These are phyloP conservation scores for Neurospora sp. DNA, from an alignment of 495 filamentous ascomycete species.

Conservation along the genomic window DNA sequence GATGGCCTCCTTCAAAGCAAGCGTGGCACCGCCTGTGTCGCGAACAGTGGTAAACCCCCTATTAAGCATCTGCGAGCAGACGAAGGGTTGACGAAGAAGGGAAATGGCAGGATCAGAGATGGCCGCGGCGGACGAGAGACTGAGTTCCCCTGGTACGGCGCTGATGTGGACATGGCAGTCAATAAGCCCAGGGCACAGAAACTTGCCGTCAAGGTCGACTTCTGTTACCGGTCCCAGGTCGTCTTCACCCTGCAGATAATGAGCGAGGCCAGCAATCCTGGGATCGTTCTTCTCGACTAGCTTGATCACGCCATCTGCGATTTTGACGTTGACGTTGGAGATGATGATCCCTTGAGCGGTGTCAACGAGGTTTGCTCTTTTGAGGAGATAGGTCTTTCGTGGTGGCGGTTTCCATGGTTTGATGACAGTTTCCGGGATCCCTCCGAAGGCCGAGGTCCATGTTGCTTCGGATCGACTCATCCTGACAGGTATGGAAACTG, in stretches of 20 bases:
- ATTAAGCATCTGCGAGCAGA: conserved; percentile 36
- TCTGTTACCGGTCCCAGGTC: conserved; percentile 3
- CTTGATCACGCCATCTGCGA: conserved; percentile 18
- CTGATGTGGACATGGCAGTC: conserved; percentile 49
- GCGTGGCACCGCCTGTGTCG: conserved; percentile 42
- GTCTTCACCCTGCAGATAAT: background rate
- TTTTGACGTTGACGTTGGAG: conserved; percentile 15
- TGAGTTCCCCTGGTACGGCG: conserved; percentile 31
- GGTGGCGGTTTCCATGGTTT: conserved; percentile 28
- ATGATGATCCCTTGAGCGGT: conserved; percentile 18
- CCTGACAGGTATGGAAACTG: background rate
- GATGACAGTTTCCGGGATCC: conserved; percentile 12
- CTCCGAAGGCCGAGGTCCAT: background rate
- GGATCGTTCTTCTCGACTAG: background rate
- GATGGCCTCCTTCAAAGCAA: conserved; percentile 43
- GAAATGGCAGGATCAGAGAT: conserved; percentile 7
- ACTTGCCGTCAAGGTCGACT: conserved; percentile 36
- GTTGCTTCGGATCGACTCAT: background rate
- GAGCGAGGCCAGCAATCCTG: background rate
- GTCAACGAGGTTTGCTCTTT: conserved; percentile 26
- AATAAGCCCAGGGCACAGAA: conserved; percentile 46
- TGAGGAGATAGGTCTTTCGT: conserved; percentile 15
- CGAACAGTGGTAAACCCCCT: conserved; percentile 45
- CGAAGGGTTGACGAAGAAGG: conserved; percentile 35
- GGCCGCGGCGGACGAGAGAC: conserved; percentile 8